Percentiles rank a stretch among this genome's conserved stretches.
These are phyloP conservation scores for Isoetes taiwanensis DNA, from an alignment of 75 land plant genomes.

Conservation along the genomic window DNA sequence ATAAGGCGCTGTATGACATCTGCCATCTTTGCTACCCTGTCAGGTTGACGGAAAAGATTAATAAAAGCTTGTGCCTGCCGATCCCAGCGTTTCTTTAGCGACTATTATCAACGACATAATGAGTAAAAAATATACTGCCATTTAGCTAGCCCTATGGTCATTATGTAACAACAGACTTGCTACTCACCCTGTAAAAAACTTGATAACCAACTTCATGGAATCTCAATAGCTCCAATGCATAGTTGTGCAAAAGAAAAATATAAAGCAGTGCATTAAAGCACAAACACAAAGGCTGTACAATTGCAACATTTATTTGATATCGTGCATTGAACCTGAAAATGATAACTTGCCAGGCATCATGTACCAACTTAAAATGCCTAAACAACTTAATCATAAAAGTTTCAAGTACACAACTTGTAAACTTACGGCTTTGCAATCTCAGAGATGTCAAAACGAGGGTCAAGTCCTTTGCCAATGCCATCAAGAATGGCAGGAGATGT, in stretches of 20 bases:
- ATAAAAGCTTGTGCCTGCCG: conserved; percentile 74
- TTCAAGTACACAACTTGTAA: neutral
- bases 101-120: conserved; percentile 38
- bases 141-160: too few relatives aligned
- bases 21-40: conserved; percentile 86
- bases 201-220: conserved; percentile 98
- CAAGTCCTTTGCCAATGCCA: conserved; percentile 99
- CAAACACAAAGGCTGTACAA: too few relatives aligned
- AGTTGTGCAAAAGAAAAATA: conserved; percentile 29
- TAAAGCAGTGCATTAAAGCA: too few relatives aligned
- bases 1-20: conserved; percentile 72
- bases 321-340: too few relatives aligned
- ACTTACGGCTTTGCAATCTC: conserved; percentile 99
- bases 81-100: conserved; percentile 81
- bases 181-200: too few relatives aligned
- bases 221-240: conserved; percentile 82
- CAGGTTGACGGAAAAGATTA: conserved; percentile 93
- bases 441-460: conserved; percentile 98
- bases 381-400: neutral
- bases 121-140: too few relatives aligned
- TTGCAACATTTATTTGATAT: too few relatives aligned
- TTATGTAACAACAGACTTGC: too few relatives aligned
- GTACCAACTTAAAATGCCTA: neutral
- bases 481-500: too few relatives aligned
- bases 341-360: too few relatives aligned